Conservation (phyloP, 1,284 basidiomycete genomes). For the Caloboletus firmus region DNA sequence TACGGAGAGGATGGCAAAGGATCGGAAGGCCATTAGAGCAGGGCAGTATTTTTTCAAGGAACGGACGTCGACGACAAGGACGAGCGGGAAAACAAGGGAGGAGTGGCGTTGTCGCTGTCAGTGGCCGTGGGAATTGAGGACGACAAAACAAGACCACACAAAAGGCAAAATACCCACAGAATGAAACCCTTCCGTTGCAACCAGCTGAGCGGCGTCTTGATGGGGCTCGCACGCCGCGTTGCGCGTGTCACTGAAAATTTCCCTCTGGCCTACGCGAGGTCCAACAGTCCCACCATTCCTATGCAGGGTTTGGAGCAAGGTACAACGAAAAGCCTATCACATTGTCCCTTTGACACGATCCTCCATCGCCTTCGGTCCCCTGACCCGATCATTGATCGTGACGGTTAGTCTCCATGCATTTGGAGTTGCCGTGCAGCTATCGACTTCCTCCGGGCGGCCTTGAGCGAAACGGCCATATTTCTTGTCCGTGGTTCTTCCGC, state of each 20-base stretch:
- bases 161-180: too few species aligned
- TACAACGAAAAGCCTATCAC: slow-evolving; percentile 9
- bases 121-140: neutral
- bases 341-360: slow-evolving; percentile 7
- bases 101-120: neutral
- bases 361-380: neutral
- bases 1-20: slow-evolving; percentile 25
- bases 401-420: neutral
- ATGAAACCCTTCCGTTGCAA: too few species aligned
- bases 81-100: neutral
- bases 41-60: slow-evolving; percentile 18
- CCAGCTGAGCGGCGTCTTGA: neutral
- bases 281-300: too few species aligned
- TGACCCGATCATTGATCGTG: neutral
- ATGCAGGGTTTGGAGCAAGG: neutral
- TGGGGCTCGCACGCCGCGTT: too few species aligned
- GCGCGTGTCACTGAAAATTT: neutral
- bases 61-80: slow-evolving; percentile 12
- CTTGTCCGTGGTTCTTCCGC: slow-evolving; percentile 3
- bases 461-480: neutral
- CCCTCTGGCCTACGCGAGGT: neutral
- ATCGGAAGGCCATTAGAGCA: slow-evolving; percentile 26
- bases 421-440: neutral
- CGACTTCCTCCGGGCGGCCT: neutral
- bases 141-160: neutral